A percentile compares a stretch with the other conserved stretches of the same genome.
phyloP scores from a whole-genome alignment of 495 filamentous ascomycete species.

The Talaromyces liani region DNA sequence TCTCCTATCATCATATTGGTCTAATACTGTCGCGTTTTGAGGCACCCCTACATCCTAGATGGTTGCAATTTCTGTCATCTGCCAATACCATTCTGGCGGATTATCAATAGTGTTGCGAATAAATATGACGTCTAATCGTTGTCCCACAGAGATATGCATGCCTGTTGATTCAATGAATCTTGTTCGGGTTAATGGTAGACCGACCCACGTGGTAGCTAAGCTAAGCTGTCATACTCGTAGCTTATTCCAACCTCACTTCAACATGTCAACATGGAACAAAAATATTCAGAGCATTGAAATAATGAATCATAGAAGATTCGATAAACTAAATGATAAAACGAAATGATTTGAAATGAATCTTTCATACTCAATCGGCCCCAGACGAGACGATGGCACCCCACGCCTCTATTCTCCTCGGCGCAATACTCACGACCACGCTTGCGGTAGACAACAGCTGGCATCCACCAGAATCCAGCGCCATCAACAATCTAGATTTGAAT shows the following conservation, averaged over 20 bases:
- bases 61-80: not conserved
- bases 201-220: not conserved
- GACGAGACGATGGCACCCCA: not conserved
- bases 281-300: not conserved
- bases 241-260: not conserved
- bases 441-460: slow-evolving; percentile 47
- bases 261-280: not conserved
- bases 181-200: not conserved
- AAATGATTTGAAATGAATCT: not conserved
- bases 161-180: not conserved
- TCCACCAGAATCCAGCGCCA: slow-evolving; percentile 44
- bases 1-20: not conserved
- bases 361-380: not conserved
- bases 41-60: not conserved
- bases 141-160: no score
- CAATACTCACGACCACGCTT: not conserved
- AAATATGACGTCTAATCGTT: no score
- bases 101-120: not conserved
- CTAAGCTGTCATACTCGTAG: not conserved
- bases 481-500: slow-evolving; percentile 49
- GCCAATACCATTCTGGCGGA: not conserved
- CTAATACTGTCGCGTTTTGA: not conserved
- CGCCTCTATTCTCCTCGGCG: not conserved
- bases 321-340: not conserved
- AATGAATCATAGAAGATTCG: not conserved